phyloP scores from a whole-genome alignment of 441 rosid genomes.

The Aleurites moluccanus region DNA sequence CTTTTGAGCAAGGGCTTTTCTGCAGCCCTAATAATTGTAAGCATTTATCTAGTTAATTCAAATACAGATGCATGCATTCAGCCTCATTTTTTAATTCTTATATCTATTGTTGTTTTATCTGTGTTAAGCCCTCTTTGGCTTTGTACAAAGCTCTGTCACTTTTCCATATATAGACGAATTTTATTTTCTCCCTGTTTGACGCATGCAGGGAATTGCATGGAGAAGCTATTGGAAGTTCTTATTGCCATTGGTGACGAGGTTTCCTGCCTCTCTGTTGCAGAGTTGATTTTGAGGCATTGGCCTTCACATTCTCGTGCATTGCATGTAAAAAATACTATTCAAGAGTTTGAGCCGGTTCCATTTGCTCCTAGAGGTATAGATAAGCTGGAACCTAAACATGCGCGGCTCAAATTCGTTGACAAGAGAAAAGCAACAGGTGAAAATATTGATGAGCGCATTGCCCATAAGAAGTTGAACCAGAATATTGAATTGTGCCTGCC shows the following conservation, averaged over 20 bases:
- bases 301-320: conserved; percentile 98
- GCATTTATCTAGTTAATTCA: conserved; percentile 30
- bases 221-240: conserved; percentile 97
- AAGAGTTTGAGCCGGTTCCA: conserved; percentile 73
- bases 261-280: conserved; percentile 92
- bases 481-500: conserved; percentile 53
- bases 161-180: conserved; percentile 2
- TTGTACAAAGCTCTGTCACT: conserved; percentile 9
- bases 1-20: conserved; percentile 99
- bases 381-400: conserved; percentile 86
- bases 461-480: conserved; percentile 58
- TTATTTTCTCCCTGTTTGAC: conserved; percentile 19
- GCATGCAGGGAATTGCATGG: conserved; percentile 97
- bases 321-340: conserved; percentile 76
- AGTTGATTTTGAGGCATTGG: conserved; percentile 96
- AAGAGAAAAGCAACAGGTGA: conserved; percentile 76
- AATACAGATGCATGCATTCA: background rate
- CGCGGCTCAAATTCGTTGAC: conserved; percentile 81
- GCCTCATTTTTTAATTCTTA: background rate
- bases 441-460: conserved; percentile 45
- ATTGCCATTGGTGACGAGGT: conserved; percentile 99
- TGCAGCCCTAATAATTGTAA: conserved; percentile 99
- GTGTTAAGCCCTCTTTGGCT: conserved; percentile 13
- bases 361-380: conserved; percentile 97
- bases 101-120: background rate